phyloP scores from a whole-genome alignment of 1,139 yeast genomes.

The Debaryomyces subglobosus region DNA sequence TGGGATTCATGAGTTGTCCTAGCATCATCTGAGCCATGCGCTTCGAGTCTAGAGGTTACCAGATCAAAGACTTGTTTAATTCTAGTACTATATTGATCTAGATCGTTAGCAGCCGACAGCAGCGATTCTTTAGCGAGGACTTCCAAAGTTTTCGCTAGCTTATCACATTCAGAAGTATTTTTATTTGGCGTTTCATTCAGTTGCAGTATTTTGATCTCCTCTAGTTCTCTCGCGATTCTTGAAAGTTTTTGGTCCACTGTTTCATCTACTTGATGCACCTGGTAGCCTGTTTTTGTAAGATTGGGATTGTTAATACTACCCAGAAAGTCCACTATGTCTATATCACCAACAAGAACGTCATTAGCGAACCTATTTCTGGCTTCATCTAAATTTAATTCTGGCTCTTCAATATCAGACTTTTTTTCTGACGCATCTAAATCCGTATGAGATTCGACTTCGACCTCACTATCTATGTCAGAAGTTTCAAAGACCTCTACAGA shows the following conservation, averaged over 20 bases:
- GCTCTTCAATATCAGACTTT: constrained; percentile 22
- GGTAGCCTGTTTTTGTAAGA: constrained; percentile 31
- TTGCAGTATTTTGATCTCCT: constrained; percentile 31
- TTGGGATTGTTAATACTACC: constrained; percentile 27
- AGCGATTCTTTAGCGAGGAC: not conserved
- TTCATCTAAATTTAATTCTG: constrained; percentile 24
- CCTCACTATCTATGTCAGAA: constrained; percentile 48
- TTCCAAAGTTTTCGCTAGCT: constrained; percentile 14
- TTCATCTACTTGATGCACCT: constrained; percentile 31
- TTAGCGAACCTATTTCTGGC: constrained; percentile 27
- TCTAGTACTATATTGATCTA: constrained; percentile 10
- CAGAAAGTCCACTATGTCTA: constrained; percentile 37
- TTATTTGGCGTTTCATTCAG: constrained; percentile 12
- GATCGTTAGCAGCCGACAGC: not conserved
- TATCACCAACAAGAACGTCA: constrained; percentile 19
- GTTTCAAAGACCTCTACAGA: constrained; percentile 51
- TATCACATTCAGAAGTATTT: constrained; percentile 9
- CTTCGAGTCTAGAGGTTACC: constrained; percentile 3
- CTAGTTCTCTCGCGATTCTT: constrained; percentile 48
- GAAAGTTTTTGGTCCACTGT: constrained; percentile 46
- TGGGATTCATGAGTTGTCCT: not conserved
- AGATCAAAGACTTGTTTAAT: constrained; percentile 12
- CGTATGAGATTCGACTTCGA: constrained; percentile 13
- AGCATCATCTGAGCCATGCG: not conserved
- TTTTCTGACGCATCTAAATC: constrained; percentile 13